A percentile compares a stretch with the other conserved stretches of the same genome.
These are phyloP conservation scores for Phytophthora sp. DNA, from an alignment of 352 stramenopile genomes.

Conservation along the genomic window DNA sequence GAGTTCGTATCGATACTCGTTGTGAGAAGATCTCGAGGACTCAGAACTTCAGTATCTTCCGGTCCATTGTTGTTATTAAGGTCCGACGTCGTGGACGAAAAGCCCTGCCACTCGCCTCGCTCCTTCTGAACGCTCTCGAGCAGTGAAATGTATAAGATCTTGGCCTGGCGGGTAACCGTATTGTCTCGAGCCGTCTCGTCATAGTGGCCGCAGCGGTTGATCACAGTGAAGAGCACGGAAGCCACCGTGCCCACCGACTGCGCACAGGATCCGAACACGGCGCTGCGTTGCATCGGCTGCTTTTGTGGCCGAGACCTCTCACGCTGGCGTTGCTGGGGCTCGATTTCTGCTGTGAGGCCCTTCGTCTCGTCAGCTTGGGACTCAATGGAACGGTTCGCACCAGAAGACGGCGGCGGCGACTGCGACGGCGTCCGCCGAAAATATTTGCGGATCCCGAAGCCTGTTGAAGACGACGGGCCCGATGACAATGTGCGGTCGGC, in stretches of 20 bases:
- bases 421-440: conserved; percentile 38
- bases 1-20: conserved; percentile 15
- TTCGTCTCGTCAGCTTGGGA: conserved; percentile 5
- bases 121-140: conserved; percentile 72
- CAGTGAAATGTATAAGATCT: conserved; percentile 72
- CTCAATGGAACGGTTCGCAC: conserved; percentile 10
- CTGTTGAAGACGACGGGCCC: conserved; percentile 22
- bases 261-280: conserved; percentile 60
- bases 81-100: conserved; percentile 27
- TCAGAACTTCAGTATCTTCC: conserved; percentile 18
- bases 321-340: background rate
- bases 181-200: conserved; percentile 36
- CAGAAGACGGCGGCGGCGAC: conserved; percentile 5
- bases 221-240: conserved; percentile 51
- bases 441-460: conserved; percentile 39
- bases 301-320: background rate
- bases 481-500: conserved; percentile 11
- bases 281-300: conserved; percentile 36
- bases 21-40: conserved; percentile 31
- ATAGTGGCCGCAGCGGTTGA: conserved; percentile 49
- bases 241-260: conserved; percentile 59
- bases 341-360: conserved; percentile 5
- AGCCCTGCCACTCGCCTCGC: conserved; percentile 73
- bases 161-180: conserved; percentile 52
- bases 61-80: conserved; percentile 28